phyloP scores from a whole-genome alignment of 2,329 filamentous ascomycete species.

The Pseudogymnoascus sp. region DNA sequence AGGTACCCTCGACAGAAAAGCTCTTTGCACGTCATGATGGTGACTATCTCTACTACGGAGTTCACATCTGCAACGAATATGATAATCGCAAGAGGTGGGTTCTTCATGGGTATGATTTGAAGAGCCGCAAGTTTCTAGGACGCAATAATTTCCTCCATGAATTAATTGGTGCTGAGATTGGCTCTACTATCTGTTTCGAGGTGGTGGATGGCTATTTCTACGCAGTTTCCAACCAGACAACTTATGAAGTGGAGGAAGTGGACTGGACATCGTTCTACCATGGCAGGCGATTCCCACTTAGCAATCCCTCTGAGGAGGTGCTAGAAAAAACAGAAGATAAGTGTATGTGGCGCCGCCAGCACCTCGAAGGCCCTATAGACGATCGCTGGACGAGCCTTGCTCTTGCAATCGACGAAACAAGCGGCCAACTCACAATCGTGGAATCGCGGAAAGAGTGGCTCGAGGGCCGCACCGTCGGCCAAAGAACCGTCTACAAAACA shows the following conservation, averaged over 20 bases:
- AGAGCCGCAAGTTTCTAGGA: slow-evolving; percentile 32
- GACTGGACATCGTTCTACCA: slow-evolving; percentile 64
- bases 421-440: slow-evolving; percentile 50
- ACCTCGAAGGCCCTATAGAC: slow-evolving; percentile 63
- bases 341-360: slow-evolving; percentile 56
- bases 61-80: slow-evolving; percentile 44
- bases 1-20: slow-evolving; percentile 40
- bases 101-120: slow-evolving; percentile 45
- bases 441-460: slow-evolving; percentile 65
- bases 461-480: slow-evolving; percentile 46
- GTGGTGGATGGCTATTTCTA: slow-evolving; percentile 60
- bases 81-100: slow-evolving; percentile 57
- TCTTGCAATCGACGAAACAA: slow-evolving; percentile 51
- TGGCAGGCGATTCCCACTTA: slow-evolving; percentile 54
- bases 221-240: slow-evolving; percentile 57
- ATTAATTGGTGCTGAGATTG: slow-evolving; percentile 57
- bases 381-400: slow-evolving; percentile 64
- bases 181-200: slow-evolving; percentile 62
- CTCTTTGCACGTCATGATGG: slow-evolving; percentile 61
- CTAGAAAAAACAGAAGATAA: slow-evolving; percentile 37
- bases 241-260: slow-evolving; percentile 53
- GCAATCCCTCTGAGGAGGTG: slow-evolving; percentile 32
- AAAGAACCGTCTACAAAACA: slow-evolving; percentile 58
- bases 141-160: slow-evolving; percentile 45
- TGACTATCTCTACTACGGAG: slow-evolving; percentile 57